Percentiles rank a stretch among this genome's conserved stretches.
phyloP scores from a whole-genome alignment of 2,329 filamentous ascomycete genomes.

The Aureobasidium pullulans region DNA sequence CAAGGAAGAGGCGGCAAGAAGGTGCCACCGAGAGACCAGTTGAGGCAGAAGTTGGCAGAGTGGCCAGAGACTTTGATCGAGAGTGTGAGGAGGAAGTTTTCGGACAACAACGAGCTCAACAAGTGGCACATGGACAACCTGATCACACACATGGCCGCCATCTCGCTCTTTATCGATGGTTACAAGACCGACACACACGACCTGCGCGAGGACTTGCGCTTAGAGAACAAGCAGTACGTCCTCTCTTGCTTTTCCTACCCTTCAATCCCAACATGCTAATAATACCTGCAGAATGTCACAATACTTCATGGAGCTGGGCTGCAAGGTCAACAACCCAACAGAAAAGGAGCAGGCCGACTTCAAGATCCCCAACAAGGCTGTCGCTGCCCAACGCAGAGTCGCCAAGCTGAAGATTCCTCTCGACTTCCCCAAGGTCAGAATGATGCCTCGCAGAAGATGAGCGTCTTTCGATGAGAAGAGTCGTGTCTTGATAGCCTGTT shows the following conservation, averaged over 20 bases:
- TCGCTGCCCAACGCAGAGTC: slow-evolving; percentile 52
- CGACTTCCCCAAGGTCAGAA: slow-evolving; percentile 64
- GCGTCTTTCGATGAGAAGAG: neutral
- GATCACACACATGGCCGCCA: slow-evolving; percentile 64
- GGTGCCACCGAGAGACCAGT: slow-evolving; percentile 56
- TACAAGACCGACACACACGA: slow-evolving; percentile 65
- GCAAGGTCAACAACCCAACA: slow-evolving; percentile 45
- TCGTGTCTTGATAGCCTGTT: neutral
- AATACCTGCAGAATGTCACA: slow-evolving; percentile 44
- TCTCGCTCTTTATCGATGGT: slow-evolving; percentile 65
- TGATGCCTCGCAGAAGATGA: slow-evolving; percentile 27
- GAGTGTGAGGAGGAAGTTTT: slow-evolving; percentile 62
- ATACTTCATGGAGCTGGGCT: slow-evolving; percentile 72
- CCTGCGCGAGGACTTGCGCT: slow-evolving; percentile 61
- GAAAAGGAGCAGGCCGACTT: slow-evolving; percentile 44
- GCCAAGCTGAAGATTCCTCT: slow-evolving; percentile 72
- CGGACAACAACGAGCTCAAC: slow-evolving; percentile 54
- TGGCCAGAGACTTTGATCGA: slow-evolving; percentile 57
- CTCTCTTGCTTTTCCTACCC: neutral
- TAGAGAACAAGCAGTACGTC: slow-evolving; percentile 58
- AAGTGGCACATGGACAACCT: slow-evolving; percentile 67
- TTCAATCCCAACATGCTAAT: neutral
- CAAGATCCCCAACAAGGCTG: slow-evolving; percentile 52
- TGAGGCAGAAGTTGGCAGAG: slow-evolving; percentile 48
- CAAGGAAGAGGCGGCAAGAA: slow-evolving; percentile 32